phyloP scores from a whole-genome alignment of 805 yeast genomes.

The Candida chilensis region DNA sequence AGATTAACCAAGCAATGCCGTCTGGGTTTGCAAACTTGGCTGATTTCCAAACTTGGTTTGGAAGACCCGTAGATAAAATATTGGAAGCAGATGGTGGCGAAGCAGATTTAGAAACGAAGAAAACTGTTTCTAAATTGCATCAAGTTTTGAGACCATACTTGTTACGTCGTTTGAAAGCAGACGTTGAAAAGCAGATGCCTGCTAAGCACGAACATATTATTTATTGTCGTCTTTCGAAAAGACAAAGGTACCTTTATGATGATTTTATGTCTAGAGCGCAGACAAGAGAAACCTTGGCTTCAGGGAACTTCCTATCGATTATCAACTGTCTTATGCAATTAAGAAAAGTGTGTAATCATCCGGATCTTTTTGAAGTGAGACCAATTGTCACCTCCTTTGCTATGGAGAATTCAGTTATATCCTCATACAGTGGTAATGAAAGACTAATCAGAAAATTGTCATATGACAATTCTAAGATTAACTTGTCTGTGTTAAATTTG shows the following conservation, averaged over 20 bases:
- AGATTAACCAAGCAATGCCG: slow-evolving; percentile 67
- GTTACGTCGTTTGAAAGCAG: slow-evolving; percentile 84
- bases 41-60: slow-evolving; percentile 97
- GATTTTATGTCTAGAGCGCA: slow-evolving; percentile 97
- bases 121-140: slow-evolving; percentile 82
- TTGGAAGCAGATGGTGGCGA: slow-evolving; percentile 69
- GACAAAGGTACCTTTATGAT: slow-evolving; percentile 88
- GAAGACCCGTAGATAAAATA: slow-evolving; percentile 90
- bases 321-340: slow-evolving; percentile 97
- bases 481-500: slow-evolving; percentile 54
- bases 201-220: slow-evolving; percentile 93
- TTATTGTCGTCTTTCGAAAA: slow-evolving; percentile 82
- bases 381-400: slow-evolving; percentile 90
- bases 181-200: slow-evolving; percentile 99
- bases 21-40: slow-evolving; percentile 94
- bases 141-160: slow-evolving; percentile 91
- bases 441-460: slow-evolving; percentile 10
- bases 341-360: slow-evolving; percentile 94
- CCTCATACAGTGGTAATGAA: slow-evolving; percentile 20
- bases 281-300: slow-evolving; percentile 85
- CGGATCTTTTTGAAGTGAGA: slow-evolving; percentile 91
- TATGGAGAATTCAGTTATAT: slow-evolving; percentile 52
- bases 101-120: slow-evolving; percentile 69
- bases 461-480: slow-evolving; percentile 18
- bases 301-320: slow-evolving; percentile 91